Percentiles rank a stretch among this genome's conserved stretches.
phyloP scores from a whole-genome alignment of 1,284 basidiomycete genomes.

The Moniliella sp. region DNA sequence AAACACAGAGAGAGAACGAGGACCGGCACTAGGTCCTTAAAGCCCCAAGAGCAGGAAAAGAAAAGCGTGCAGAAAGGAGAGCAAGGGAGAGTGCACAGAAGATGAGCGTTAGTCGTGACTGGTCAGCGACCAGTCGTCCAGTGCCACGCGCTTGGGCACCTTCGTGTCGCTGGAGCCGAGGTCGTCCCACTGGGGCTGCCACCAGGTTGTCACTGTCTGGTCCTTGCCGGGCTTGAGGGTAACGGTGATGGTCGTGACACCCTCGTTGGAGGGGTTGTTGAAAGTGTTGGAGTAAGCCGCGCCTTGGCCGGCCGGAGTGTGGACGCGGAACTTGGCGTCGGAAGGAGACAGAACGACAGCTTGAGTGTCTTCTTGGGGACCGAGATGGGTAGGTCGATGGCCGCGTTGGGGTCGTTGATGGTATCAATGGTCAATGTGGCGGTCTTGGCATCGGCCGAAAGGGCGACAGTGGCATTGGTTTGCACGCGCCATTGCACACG shows the following conservation, averaged over 20 bases:
- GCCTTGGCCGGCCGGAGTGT: too few relatives aligned
- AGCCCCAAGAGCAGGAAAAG: too few relatives aligned
- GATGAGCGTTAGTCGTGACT: constrained; percentile 12
- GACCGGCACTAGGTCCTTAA: too few relatives aligned
- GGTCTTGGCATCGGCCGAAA: constrained; percentile 35
- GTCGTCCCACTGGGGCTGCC: constrained; percentile 30
- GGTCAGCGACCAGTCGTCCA: constrained; percentile 23
- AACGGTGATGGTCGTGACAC: too few relatives aligned
- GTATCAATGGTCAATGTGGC: constrained; percentile 48
- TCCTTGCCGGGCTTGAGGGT: too few relatives aligned
- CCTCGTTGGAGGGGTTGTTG: too few relatives aligned
- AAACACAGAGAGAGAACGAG: too few relatives aligned
- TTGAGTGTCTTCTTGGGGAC: constrained; percentile 20
- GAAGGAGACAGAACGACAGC: constrained; percentile 37
- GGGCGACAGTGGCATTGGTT: constrained; percentile 52
- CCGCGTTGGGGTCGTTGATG: constrained; percentile 40
- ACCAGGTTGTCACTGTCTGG: too few relatives aligned
- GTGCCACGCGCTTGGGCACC: constrained; percentile 17
- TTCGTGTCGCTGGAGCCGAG: constrained; percentile 12
- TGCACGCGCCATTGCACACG: constrained; percentile 74
- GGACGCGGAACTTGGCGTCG: constrained; percentile 1
- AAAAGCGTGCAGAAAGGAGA: too few relatives aligned
- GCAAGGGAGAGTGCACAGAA: background rate
- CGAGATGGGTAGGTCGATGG: constrained; percentile 34
- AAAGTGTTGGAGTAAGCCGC: too few relatives aligned